phyloP scores from a whole-genome alignment of 176 grass and related monocot genomes.

The Carex parvula region DNA sequence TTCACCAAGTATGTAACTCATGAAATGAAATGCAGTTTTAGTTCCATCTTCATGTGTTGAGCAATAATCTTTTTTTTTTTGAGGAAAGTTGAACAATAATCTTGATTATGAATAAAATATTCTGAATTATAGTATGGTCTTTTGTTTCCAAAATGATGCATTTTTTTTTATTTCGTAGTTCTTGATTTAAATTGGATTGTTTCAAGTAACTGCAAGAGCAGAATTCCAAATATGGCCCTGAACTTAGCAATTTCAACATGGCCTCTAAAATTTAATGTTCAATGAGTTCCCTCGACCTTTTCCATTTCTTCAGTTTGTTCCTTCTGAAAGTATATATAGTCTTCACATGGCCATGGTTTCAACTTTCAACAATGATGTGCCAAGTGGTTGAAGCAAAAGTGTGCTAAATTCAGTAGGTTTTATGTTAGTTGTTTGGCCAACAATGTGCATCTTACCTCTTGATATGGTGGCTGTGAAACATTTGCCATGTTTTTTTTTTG shows the following conservation, averaged over 20 bases:
- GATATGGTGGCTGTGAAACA: neutral
- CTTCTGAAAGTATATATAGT: neutral
- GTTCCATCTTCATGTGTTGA: constrained; percentile 33
- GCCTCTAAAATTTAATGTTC: constrained; percentile 2
- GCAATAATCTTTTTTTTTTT: constrained; percentile 20
- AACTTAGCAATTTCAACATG: neutral
- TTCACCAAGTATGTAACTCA: constrained; percentile 77
- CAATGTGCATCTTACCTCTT: neutral
- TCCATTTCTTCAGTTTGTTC: neutral
- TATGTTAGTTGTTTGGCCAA: neutral
- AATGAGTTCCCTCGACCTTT: neutral
- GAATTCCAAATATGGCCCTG: constrained; percentile 7
- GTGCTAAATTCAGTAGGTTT: neutral
- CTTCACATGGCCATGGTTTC: neutral
- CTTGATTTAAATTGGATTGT: neutral
- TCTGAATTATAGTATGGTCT: constrained; percentile 3
- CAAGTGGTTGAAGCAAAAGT: neutral
- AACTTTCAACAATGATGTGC: neutral
- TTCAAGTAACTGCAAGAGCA: neutral
- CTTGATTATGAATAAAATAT: constrained; percentile 8
- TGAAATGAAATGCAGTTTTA: constrained; percentile 31
- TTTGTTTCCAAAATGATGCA: constrained; percentile 13
- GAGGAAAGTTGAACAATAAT: constrained; percentile 23
- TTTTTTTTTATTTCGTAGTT: neutral
- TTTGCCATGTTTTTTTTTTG: neutral